phyloP scores from a whole-genome alignment of 345 rosid species.

The Limnanthes douglasii region DNA sequence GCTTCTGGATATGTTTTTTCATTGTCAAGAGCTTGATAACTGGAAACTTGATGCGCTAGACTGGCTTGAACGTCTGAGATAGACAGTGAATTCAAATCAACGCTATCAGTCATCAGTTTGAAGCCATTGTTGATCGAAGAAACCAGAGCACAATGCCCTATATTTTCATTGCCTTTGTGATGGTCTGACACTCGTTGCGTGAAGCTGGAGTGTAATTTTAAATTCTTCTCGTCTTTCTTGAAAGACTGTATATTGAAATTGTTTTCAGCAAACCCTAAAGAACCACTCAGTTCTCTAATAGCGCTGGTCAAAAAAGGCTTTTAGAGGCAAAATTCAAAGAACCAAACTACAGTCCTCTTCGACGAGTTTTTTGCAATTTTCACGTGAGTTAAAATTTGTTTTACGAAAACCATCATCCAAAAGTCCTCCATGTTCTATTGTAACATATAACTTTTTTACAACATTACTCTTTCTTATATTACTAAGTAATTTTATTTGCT shows the following conservation, averaged over 20 bases:
- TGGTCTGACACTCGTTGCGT: conserved; percentile 8
- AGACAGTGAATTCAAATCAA: conserved; percentile 14
- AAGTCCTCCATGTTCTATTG: too few relatives aligned
- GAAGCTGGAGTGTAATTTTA: conserved; percentile 9
- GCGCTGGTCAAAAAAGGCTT: conserved; percentile 23
- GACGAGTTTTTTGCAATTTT: conserved; percentile 22
- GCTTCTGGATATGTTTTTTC: conserved; percentile 19
- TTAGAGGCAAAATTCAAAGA: conserved; percentile 21
- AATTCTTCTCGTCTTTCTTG: conserved; percentile 15
- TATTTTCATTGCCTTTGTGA: conserved; percentile 30
- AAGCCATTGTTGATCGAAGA: conserved; percentile 28
- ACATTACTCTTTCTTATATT: too few relatives aligned
- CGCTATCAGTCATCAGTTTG: conserved; percentile 15
- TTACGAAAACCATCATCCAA: too few relatives aligned
- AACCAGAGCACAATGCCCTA: conserved; percentile 8
- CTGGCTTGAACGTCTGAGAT: conserved; percentile 25
- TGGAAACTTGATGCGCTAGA: conserved; percentile 17
- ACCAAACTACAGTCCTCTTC: conserved; percentile 36
- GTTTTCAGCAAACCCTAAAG: conserved; percentile 16
- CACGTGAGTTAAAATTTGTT: too few relatives aligned
- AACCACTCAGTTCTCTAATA: conserved; percentile 15
- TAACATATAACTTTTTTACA: too few relatives aligned
- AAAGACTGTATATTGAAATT: conserved; percentile 17
- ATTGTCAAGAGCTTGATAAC: conserved; percentile 31
- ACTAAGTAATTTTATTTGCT: too few relatives aligned